Percentiles rank a stretch among this genome's conserved stretches.
phyloP scores from a whole-genome alignment of 2,329 filamentous ascomycete species.

The Xylariaceae sp. region DNA sequence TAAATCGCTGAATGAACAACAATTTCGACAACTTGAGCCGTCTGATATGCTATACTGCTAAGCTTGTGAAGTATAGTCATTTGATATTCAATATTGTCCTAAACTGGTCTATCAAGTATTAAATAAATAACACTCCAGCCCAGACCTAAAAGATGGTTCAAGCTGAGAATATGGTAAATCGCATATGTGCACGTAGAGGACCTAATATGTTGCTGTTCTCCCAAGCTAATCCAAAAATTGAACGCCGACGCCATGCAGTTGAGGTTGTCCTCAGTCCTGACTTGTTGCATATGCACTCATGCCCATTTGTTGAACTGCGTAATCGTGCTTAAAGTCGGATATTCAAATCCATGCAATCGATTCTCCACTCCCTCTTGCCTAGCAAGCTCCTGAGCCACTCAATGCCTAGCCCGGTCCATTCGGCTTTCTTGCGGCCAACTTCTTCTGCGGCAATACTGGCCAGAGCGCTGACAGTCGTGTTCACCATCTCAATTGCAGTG shows the following conservation, averaged over 20 bases:
- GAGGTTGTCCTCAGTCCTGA: slow-evolving; percentile 2
- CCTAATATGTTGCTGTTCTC: slow-evolving; percentile 15
- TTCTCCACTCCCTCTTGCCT: slow-evolving; percentile 84
- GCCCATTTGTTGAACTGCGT: not conserved
- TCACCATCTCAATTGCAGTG: slow-evolving; percentile 62
- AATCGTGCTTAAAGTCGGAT: slow-evolving; percentile 67
- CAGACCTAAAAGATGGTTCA: not conserved
- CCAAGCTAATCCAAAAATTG: slow-evolving; percentile 27
- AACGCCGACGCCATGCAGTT: slow-evolving; percentile 38
- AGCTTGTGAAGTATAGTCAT: too few species aligned
- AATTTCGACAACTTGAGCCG: too few species aligned
- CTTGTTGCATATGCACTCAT: slow-evolving; percentile 7
- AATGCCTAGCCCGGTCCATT: slow-evolving; percentile 78
- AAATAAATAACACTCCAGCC: not conserved
- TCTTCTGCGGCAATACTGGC: slow-evolving; percentile 71
- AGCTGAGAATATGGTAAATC: slow-evolving; percentile 5
- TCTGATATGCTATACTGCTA: too few species aligned
- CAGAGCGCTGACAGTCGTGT: slow-evolving; percentile 72
- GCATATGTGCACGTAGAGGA: slow-evolving; percentile 6
- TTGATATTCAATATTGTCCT: not conserved
- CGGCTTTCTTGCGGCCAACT: slow-evolving; percentile 58
- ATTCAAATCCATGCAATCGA: slow-evolving; percentile 90
- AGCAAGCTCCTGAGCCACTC: slow-evolving; percentile 86
- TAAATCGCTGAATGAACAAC: too few species aligned
- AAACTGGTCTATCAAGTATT: not conserved